phyloP scores from a whole-genome alignment of 371 early-diverging fungal genomes.

The Cladochytrium tenue region DNA sequence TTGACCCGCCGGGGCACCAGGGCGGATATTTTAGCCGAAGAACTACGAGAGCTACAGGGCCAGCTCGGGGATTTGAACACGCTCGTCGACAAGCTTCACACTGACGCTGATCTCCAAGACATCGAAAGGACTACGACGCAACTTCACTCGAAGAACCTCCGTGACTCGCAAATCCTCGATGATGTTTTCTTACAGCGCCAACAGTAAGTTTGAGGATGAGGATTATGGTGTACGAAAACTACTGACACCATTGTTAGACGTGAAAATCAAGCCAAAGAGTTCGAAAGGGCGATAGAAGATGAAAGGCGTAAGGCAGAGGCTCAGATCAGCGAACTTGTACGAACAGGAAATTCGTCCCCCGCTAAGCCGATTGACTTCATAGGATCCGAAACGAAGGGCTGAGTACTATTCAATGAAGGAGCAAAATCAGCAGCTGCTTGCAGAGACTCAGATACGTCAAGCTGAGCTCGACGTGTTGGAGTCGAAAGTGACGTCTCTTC shows the following conservation, averaged over 20 bases:
- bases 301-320: slow-evolving; percentile 41
- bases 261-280: slow-evolving; percentile 39
- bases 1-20: slow-evolving; percentile 13
- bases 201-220: slow-evolving; percentile 28
- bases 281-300: slow-evolving; percentile 40
- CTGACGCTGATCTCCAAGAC: slow-evolving; percentile 53
- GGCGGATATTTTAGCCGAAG: slow-evolving; percentile 46
- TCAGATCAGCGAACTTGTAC: slow-evolving; percentile 43
- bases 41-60: slow-evolving; percentile 55
- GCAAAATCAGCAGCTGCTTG: slow-evolving; percentile 29
- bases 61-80: slow-evolving; percentile 58
- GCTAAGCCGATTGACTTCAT: background rate
- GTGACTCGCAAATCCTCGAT: slow-evolving; percentile 43
- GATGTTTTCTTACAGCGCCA: slow-evolving; percentile 52
- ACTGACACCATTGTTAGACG: slow-evolving; percentile 23
- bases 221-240: background rate
- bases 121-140: slow-evolving; percentile 41
- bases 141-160: slow-evolving; percentile 43
- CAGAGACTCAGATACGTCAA: slow-evolving; percentile 32
- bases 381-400: slow-evolving; percentile 37
- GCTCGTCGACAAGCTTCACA: slow-evolving; percentile 54
- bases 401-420: slow-evolving; percentile 36
- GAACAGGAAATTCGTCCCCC: background rate
- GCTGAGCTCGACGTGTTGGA: slow-evolving; percentile 35
- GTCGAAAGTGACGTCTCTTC: slow-evolving; percentile 24